These are phyloP conservation scores for Wallacemonas sp. DNA, from an alignment of 208 protist genomes.

Conservation along the genomic window DNA sequence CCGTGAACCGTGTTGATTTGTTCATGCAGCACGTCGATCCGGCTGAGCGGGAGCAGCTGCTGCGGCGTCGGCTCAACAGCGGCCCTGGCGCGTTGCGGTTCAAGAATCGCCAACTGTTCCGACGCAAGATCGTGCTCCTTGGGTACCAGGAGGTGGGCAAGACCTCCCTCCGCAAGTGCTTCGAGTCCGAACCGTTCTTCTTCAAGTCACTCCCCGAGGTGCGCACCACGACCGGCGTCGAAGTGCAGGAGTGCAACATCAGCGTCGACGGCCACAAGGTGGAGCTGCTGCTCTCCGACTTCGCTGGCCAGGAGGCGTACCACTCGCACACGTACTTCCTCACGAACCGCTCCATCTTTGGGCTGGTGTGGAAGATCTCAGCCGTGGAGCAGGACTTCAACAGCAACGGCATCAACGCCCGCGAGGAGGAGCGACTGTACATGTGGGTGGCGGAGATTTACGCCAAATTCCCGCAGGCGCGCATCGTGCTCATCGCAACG, in stretches of 20 bases:
- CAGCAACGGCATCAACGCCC: constrained; percentile 70
- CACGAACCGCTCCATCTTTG: constrained; percentile 83
- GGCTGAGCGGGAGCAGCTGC: not conserved
- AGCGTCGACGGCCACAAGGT: constrained; percentile 54
- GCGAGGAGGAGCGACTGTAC: constrained; percentile 84
- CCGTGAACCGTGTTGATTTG: constrained; percentile 13
- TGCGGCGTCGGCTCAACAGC: constrained; percentile 16
- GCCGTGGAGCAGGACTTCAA: constrained; percentile 85
- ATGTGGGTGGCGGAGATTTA: constrained; percentile 88
- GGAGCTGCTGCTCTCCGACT: constrained; percentile 79
- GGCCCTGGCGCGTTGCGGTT: constrained; percentile 34
- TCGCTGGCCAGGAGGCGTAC: constrained; percentile 88
- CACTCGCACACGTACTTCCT: constrained; percentile 88
- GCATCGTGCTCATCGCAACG: constrained; percentile 82
- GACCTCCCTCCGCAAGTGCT: constrained; percentile 89
- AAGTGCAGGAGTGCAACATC: constrained; percentile 66
- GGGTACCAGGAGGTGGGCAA: constrained; percentile 91
- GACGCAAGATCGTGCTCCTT: constrained; percentile 83
- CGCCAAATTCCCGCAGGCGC: constrained; percentile 75
- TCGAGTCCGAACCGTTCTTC: constrained; percentile 85
- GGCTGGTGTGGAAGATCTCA: constrained; percentile 91
- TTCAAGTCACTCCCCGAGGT: constrained; percentile 80
- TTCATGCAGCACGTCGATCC: constrained; percentile 24
- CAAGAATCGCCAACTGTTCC: constrained; percentile 63
- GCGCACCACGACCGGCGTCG: constrained; percentile 78